These are phyloP conservation scores for Leishmania amazonensis DNA, from an alignment of 208 protist genomes.

Conservation along the genomic window DNA sequence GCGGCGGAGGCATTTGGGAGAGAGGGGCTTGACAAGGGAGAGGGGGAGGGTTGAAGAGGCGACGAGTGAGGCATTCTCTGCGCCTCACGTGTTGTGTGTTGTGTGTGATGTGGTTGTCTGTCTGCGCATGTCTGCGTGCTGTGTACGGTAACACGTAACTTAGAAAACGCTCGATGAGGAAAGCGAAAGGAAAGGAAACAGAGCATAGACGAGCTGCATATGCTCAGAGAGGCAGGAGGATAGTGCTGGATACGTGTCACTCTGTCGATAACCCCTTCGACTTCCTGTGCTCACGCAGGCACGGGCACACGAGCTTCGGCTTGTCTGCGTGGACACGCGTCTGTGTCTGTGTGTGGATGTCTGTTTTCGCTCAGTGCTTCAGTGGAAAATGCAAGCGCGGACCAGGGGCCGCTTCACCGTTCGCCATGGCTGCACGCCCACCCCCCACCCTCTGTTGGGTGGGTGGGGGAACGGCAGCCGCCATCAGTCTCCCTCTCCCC, in stretches of 20 bases:
- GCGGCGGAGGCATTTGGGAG: too few species aligned
- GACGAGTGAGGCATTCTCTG: neutral
- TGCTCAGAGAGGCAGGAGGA: neutral
- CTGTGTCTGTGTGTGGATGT: neutral
- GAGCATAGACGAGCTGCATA: neutral
- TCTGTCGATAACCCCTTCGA: neutral
- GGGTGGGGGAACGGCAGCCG: neutral
- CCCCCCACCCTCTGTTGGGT: neutral
- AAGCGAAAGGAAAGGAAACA: neutral
- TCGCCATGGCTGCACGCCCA: neutral
- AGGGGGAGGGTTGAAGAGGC: neutral
- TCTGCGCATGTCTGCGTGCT: neutral
- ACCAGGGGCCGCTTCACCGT: neutral
- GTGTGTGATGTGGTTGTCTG: neutral
- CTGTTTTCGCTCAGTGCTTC: neutral
- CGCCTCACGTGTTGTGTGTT: neutral
- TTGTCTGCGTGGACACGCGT: neutral
- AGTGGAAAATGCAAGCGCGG: neutral
- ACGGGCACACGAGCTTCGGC: neutral
- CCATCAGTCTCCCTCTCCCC: neutral
- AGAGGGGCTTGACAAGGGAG: neutral
- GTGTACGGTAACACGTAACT: conserved; percentile 1
- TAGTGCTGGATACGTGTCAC: neutral
- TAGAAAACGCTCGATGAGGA: neutral
- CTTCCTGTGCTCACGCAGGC: neutral